Base-by-base conservation (phyloP, 768 basidiomycete species). In the Suillus fuscotomentosus region DNA sequence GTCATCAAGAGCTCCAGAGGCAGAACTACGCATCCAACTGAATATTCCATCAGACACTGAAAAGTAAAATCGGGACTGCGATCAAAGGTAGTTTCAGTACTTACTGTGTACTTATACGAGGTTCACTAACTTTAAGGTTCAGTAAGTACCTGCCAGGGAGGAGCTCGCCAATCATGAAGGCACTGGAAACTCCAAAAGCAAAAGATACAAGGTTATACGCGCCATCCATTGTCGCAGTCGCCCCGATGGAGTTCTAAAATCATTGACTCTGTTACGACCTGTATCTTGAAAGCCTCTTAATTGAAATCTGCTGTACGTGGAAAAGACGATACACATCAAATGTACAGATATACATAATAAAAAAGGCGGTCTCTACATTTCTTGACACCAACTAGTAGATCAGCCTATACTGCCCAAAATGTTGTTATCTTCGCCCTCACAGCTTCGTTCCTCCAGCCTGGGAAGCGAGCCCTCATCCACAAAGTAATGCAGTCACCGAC, bases 401-500 rank as follows among this genome's bases (percentile, higher is more conserved):
- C 31, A 34, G 31, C 20, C 53, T 54, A 54, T n/a, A 54, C 53
- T 54, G 34, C 53, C 53, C 53, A 54, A 54, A n/a, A 54, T 3
- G 7, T 20, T n/a, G 53, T 54, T 36, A 54, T 54, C 31, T 54
- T 54, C 11, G 53, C 53, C 53, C 34, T 54, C 53, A 34, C 20
- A 36, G 11, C 53, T 13, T n/a, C 10, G 17, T 51, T 54, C 1
- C 5, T 17, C 50, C 60, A 51, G 11, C 20, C 41, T 22, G 47
- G 60, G 47, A 41, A 42, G 14, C 64, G 64, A 43, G 64, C 48
- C 20, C 50, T 61, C 60, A 65, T 65, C 64, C 64, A 65, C 20
- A 61, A 53, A n/a, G 64, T 42, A 54, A 65, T 65, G 31, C 60
- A 65, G 54, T 65, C 64, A 0, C 64, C 64, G 3, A 34, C 38